Conservation (phyloP, 2,329 filamentous ascomycete species). For the Colletotrichum zoysiae region DNA sequence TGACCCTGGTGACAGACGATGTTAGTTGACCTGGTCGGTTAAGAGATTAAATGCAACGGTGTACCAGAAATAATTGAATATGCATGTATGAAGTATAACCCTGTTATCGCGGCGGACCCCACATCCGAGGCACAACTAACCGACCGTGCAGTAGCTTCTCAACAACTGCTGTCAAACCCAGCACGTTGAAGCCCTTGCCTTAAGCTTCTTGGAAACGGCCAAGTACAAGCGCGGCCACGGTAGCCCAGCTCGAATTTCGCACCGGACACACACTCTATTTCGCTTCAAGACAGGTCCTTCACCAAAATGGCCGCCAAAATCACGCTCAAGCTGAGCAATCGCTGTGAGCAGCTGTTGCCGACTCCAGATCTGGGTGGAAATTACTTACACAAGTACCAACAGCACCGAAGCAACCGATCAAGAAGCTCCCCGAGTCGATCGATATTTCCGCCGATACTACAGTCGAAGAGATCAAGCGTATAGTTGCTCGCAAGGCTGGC, state of each 20-base stretch:
- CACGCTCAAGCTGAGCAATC: slow-evolving; percentile 58
- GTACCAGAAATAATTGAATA: not conserved
- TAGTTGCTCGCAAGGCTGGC: slow-evolving; percentile 64
- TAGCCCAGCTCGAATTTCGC: slow-evolving; percentile 12
- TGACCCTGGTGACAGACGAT: not conserved
- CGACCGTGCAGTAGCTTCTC: slow-evolving; percentile 38
- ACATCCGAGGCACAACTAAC: slow-evolving; percentile 24
- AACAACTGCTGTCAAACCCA: slow-evolving; percentile 28
- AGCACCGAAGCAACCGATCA: slow-evolving; percentile 65
- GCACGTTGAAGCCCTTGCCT: slow-evolving; percentile 20
- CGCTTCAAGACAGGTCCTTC: not conserved
- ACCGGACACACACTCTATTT: slow-evolving; percentile 5
- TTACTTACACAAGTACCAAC: slow-evolving; percentile 30
- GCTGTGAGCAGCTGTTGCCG: slow-evolving; percentile 48
- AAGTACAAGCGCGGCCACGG: slow-evolving; percentile 8
- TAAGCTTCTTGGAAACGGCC: slow-evolving; percentile 17
- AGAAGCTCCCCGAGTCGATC: slow-evolving; percentile 65
- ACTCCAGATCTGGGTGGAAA: not conserved
- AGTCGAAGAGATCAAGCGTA: slow-evolving; percentile 70
- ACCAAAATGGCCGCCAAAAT: slow-evolving; percentile 49
- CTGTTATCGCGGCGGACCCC: not conserved
- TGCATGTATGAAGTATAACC: not conserved
- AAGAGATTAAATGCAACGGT: not conserved
- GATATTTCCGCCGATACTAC: slow-evolving; percentile 64
- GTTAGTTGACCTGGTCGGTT: not conserved